These are phyloP conservation scores for Thuja plicata DNA, from an alignment of 83 land plant species.

Conservation along the genomic window DNA sequence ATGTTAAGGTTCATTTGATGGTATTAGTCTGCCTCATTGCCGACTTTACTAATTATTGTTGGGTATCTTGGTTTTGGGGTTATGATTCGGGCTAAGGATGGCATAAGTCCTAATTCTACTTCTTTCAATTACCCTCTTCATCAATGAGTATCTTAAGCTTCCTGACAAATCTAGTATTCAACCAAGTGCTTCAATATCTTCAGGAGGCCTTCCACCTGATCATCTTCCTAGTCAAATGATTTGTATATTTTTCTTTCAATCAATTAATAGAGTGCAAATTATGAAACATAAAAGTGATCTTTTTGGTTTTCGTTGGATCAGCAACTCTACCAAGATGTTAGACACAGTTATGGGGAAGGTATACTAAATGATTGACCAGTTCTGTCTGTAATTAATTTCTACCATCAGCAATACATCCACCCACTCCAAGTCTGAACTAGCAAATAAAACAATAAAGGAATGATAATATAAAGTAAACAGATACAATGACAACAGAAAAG, in stretches of 20 bases:
- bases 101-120: too few species aligned
- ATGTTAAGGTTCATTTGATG: too few species aligned
- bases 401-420: not conserved
- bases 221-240: not conserved
- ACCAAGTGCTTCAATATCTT: not conserved
- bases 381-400: not conserved
- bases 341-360: not conserved
- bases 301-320: not conserved
- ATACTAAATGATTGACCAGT: not conserved
- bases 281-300: not conserved
- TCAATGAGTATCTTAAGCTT: too few species aligned
- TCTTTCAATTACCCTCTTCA: too few species aligned
- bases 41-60: too few species aligned
- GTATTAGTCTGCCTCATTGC: too few species aligned
- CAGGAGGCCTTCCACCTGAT: not conserved
- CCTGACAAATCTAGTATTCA: too few species aligned
- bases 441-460: too few species aligned
- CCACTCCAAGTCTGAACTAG: not conserved
- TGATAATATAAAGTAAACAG: not conserved
- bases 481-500: not conserved
- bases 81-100: too few species aligned
- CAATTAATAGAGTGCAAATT: not conserved
- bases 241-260: not conserved
- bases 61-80: not conserved
- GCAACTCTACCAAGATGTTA: not conserved